phyloP scores from a whole-genome alignment of 2,329 filamentous ascomycete genomes.

The Aspergillus udagawae region DNA sequence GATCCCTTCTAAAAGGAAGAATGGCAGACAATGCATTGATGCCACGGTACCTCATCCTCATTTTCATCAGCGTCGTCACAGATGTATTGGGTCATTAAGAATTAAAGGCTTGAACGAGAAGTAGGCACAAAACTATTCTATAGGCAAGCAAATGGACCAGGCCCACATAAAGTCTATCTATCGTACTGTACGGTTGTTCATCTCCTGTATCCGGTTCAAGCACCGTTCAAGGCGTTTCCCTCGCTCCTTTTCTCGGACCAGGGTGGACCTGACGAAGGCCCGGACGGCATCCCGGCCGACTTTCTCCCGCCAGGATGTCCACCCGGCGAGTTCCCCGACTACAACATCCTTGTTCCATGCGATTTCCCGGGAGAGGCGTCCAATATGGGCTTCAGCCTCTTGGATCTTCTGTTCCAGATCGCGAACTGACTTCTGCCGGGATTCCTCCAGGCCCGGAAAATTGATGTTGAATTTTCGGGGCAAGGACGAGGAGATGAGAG shows the following conservation, averaged over 20 bases:
- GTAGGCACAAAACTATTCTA: not conserved
- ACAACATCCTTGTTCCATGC: slow-evolving; percentile 92
- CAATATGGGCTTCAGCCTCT: slow-evolving; percentile 65
- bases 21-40: not conserved
- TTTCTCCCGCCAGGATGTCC: slow-evolving; percentile 83
- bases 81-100: not conserved
- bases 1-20: not conserved
- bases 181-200: slow-evolving; percentile 17
- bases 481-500: slow-evolving; percentile 59
- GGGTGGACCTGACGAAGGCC: slow-evolving; percentile 71
- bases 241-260: slow-evolving; percentile 74
- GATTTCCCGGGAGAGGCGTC: slow-evolving; percentile 73
- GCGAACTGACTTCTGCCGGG: slow-evolving; percentile 72
- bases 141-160: slow-evolving; percentile 4
- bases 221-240: slow-evolving; percentile 78
- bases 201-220: slow-evolving; percentile 56
- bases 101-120: slow-evolving; percentile 4
- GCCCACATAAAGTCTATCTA: slow-evolving; percentile 5
- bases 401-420: slow-evolving; percentile 79
- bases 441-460: slow-evolving; percentile 68
- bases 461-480: slow-evolving; percentile 46
- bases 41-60: not conserved
- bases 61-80: slow-evolving; percentile 1
- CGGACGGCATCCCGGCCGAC: slow-evolving; percentile 70
- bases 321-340: slow-evolving; percentile 83